phyloP scores from a whole-genome alignment of 148 eudicot species.

The Vaccinium corymbosum region DNA sequence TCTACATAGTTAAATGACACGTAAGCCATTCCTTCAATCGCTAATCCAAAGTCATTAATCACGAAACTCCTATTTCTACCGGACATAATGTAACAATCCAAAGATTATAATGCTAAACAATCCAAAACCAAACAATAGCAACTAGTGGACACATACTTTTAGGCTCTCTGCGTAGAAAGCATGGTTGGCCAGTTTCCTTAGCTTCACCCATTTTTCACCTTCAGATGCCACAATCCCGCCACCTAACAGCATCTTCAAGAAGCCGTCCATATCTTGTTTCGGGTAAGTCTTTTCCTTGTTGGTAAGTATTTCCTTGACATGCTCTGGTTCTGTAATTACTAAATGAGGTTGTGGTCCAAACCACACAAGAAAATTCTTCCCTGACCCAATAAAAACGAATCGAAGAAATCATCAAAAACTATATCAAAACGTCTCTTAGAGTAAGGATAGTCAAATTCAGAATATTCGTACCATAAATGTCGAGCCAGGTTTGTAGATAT shows the following conservation, averaged over 20 bases:
- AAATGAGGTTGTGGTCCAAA: slow-evolving; percentile 5
- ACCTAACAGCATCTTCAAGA: not conserved
- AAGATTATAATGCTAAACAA: too few species aligned
- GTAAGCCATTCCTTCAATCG: not conserved
- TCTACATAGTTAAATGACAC: slow-evolving; percentile 2
- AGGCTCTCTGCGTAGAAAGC: slow-evolving; percentile 25
- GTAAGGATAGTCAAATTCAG: not conserved
- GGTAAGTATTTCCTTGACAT: slow-evolving; percentile 8
- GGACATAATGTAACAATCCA: not conserved
- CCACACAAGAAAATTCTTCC: slow-evolving; percentile 11
- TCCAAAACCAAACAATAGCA: not conserved
- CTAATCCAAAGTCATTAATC: not conserved
- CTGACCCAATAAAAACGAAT: not conserved
- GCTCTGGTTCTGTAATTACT: not conserved
- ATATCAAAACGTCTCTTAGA: not conserved
- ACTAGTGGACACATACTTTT: slow-evolving; percentile 9
- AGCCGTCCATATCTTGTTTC: not conserved
- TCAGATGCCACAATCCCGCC: not conserved
- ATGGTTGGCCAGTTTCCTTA: slow-evolving; percentile 27
- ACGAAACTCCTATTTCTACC: not conserved
- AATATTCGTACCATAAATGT: not conserved
- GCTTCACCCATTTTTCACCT: slow-evolving; percentile 26
- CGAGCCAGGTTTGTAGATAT: not conserved
- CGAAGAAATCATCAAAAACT: not conserved
- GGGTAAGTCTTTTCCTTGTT: not conserved